Evolutionary conservation across 2,329 filamentous ascomycete species (phyloP).

Genomic region (Fusarium continuum): DNA sequence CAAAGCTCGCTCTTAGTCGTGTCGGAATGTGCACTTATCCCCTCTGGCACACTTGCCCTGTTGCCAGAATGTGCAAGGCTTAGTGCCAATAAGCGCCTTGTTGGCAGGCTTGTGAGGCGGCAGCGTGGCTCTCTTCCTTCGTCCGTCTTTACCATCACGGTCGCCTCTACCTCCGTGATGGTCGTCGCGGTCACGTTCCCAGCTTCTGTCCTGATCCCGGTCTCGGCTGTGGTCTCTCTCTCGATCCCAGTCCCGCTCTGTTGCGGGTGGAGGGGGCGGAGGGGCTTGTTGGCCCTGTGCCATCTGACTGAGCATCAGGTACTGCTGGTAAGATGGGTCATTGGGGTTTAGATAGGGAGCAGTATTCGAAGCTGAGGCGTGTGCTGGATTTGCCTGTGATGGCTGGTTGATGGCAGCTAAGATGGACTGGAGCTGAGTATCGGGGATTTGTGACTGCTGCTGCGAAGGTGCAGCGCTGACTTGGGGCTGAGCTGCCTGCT

Average conservation of each 20-base stretch:
- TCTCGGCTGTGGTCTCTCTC: constrained; percentile 41
- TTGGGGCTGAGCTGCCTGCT: constrained; percentile 37
- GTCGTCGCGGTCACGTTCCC: constrained; percentile 48
- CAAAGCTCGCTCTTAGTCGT: constrained; percentile 56
- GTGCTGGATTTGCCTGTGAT: constrained; percentile 39
- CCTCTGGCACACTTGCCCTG: constrained; percentile 78
- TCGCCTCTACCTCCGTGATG: constrained; percentile 46
- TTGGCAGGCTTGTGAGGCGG: constrained; percentile 59
- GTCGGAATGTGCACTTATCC: constrained; percentile 77
- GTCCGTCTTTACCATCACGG: constrained; percentile 50
- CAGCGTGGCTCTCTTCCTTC: constrained; percentile 54
- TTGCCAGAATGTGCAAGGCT: constrained; percentile 75
- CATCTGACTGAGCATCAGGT: constrained; percentile 52
- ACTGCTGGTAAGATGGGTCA: constrained; percentile 53
- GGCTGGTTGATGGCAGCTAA: constrained; percentile 54
- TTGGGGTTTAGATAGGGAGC: constrained; percentile 48
- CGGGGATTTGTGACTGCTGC: constrained; percentile 46
- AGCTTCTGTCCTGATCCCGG: constrained; percentile 42
- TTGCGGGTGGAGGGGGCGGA: constrained; percentile 36
- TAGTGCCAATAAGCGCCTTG: constrained; percentile 69
- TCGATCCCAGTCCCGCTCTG: constrained; percentile 48
- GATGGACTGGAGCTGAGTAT: constrained; percentile 56
- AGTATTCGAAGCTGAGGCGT: constrained; percentile 30
- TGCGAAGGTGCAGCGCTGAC: constrained; percentile 23
- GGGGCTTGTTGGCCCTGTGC: constrained; percentile 47